A percentile compares a stretch with the other conserved stretches of the same genome.
phyloP scores from a whole-genome alignment of 2,329 filamentous ascomycete genomes.

The Colletotrichum spaethianum region DNA sequence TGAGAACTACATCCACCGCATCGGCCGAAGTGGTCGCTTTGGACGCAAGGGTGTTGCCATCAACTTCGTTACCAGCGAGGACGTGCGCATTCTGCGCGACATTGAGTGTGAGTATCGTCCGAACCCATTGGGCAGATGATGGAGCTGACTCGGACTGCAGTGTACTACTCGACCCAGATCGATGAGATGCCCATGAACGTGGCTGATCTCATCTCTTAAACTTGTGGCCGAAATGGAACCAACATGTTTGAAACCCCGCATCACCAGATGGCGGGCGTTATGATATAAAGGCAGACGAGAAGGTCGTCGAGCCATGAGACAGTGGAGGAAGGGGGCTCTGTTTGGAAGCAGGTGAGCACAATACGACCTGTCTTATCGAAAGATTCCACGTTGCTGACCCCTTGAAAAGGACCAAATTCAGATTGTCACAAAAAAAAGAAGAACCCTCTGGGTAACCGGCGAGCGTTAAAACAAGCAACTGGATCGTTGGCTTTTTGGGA shows the following conservation, averaged over 20 bases:
- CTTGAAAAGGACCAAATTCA: neutral
- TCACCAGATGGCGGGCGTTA: neutral
- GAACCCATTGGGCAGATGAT: neutral
- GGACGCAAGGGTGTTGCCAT: conserved; percentile 99
- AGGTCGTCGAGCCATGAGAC: conserved; percentile 31
- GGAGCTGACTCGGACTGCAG: conserved; percentile 60
- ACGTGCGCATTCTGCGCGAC: conserved; percentile 96
- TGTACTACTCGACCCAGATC: conserved; percentile 97
- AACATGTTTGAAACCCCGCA: neutral
- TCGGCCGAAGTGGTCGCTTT: conserved; percentile 94
- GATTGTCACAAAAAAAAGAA: conserved; percentile 15
- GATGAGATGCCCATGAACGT: conserved; percentile 99
- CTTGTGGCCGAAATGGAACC: neutral
- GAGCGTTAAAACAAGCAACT: conserved; percentile 3
- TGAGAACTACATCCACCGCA: conserved; percentile 99
- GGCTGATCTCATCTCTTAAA: conserved; percentile 70
- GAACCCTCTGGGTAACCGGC: neutral
- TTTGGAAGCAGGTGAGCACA: conserved; percentile 33
- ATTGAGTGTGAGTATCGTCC: conserved; percentile 82
- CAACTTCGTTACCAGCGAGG: conserved; percentile 99
- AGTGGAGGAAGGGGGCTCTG: conserved; percentile 43
- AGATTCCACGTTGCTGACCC: neutral
- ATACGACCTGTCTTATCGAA: neutral
- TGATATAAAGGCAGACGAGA: conserved; percentile 14
- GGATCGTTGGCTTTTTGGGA: neutral